phyloP scores from a whole-genome alignment of 2,329 filamentous ascomycete species.

The Cryphonectria radicalis region DNA sequence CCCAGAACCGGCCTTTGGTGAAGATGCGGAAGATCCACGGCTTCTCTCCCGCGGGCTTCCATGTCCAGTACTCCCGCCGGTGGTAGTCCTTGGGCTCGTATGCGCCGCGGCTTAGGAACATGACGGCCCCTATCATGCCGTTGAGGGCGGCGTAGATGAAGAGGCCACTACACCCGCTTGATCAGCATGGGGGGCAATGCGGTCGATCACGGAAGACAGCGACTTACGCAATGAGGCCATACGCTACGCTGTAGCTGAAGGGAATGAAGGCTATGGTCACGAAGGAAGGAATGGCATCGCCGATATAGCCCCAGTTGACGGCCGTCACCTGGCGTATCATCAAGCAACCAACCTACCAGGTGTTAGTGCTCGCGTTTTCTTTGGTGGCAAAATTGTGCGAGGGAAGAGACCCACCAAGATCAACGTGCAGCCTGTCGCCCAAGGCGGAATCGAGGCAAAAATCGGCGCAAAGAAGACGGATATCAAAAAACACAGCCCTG shows the following conservation, averaged over 20 bases:
- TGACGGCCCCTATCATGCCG: conserved; percentile 49
- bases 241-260: conserved; percentile 78
- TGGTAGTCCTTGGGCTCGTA: conserved; percentile 57
- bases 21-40: conserved; percentile 52
- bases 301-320: conserved; percentile 78
- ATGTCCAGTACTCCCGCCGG: conserved; percentile 60
- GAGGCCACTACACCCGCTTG: conserved; percentile 47
- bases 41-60: conserved; percentile 52
- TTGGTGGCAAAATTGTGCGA: not conserved
- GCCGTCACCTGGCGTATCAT: conserved; percentile 77
- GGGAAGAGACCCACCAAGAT: conserved; percentile 56
- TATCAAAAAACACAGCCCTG: conserved; percentile 84
- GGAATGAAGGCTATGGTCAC: conserved; percentile 76
- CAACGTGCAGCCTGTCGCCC: conserved; percentile 87
- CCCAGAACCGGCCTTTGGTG: conserved; percentile 35
- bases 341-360: conserved; percentile 64
- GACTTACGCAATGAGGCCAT: conserved; percentile 72
- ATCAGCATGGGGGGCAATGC: not conserved
- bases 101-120: conserved; percentile 47
- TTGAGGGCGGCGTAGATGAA: conserved; percentile 58
- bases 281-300: conserved; percentile 76
- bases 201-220: not conserved
- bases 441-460: conserved; percentile 85
- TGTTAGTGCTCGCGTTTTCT: not conserved
- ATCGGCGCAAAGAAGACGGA: conserved; percentile 89